Conservation (phyloP, 176 grass and related monocot genomes). For the Chloris gayana region DNA sequence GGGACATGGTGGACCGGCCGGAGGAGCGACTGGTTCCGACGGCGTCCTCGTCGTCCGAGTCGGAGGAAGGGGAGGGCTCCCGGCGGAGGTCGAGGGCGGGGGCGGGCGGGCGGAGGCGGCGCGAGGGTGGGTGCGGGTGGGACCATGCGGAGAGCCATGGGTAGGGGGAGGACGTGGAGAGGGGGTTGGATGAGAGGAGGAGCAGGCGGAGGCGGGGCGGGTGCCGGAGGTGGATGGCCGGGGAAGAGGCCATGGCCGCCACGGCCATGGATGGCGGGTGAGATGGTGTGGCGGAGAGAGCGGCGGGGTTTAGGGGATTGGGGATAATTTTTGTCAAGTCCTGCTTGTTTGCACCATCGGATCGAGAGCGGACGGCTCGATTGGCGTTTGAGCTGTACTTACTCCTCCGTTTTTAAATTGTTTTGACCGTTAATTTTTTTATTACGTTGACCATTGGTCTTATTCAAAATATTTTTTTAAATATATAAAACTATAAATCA, state of each 20-base stretch:
- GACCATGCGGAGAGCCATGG: conserved; percentile 63
- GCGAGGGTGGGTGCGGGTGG: conserved; percentile 8
- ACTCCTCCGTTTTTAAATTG: too few relatives aligned
- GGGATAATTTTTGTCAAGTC: conserved; percentile 33
- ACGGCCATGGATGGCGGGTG: conserved; percentile 42
- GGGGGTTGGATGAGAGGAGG: conserved; percentile 33
- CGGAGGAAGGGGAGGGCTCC: conserved; percentile 57
- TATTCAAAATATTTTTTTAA: too few relatives aligned
- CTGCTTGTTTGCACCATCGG: neutral
- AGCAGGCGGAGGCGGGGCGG: conserved; percentile 49
- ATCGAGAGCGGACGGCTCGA: too few relatives aligned
- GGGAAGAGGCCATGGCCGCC: conserved; percentile 53
- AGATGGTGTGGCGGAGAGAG: neutral
- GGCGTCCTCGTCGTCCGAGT: conserved; percentile 68
- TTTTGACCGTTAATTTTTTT: too few relatives aligned
- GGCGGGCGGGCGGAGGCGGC: conserved; percentile 33
- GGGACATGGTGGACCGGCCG: conserved; percentile 74
- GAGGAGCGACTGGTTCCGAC: conserved; percentile 66
- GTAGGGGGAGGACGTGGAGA: conserved; percentile 41
- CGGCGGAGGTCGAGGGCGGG: conserved; percentile 60
- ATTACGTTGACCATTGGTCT: too few relatives aligned
- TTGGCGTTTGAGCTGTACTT: too few relatives aligned
- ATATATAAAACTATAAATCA: too few relatives aligned
- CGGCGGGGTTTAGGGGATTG: conserved; percentile 35
- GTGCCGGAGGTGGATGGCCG: conserved; percentile 49